Evolutionary conservation across 345 rosid genomes (phyloP).

Genomic region (Odontarrhena argentea): DNA sequence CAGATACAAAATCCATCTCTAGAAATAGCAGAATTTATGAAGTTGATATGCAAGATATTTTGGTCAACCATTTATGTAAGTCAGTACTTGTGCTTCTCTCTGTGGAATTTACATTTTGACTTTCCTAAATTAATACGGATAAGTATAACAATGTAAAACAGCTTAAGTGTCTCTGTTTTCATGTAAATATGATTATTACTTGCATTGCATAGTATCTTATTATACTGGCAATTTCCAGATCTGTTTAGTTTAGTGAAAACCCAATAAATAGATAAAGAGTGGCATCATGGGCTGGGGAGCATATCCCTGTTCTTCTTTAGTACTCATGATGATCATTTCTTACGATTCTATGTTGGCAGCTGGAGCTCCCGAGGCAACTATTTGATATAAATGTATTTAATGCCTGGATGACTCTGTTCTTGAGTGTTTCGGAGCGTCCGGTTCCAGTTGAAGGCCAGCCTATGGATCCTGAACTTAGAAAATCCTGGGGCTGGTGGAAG

Average conservation of each 20-base stretch:
- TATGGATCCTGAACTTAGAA: constrained; percentile 80
- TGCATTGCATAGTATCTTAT: constrained; percentile 13
- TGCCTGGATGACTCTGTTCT: constrained; percentile 95
- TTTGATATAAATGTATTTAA: constrained; percentile 76
- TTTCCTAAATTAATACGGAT: neutral
- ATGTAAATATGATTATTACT: constrained; percentile 8
- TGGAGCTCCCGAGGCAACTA: constrained; percentile 94
- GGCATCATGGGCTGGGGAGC: constrained; percentile 12
- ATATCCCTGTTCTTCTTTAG: constrained; percentile 6
- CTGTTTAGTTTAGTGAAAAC: constrained; percentile 6
- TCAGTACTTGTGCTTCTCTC: constrained; percentile 20
- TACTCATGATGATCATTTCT: constrained; percentile 20
- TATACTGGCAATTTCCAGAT: neutral
- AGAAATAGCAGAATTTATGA: constrained; percentile 88
- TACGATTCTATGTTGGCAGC: constrained; percentile 47
- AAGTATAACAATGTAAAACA: constrained; percentile 1
- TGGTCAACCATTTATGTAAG: constrained; percentile 98
- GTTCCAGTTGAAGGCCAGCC: constrained; percentile 97
- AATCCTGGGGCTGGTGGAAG: constrained; percentile 99
- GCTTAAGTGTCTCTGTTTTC: constrained; percentile 3
- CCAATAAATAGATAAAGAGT: constrained; percentile 12
- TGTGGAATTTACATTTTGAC: neutral
- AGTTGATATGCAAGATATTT: constrained; percentile 97
- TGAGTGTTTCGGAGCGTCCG: constrained; percentile 85
- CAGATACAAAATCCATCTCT: constrained; percentile 79